Percentiles rank a stretch among this genome's conserved stretches.
These are phyloP conservation scores for Daucus carota DNA, from an alignment of 129 eudicot species.

Conservation along the genomic window DH1_v3.0 NC_030381.2:47595501-47596000, in stretches of 20 bases:
- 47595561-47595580: constrained; percentile 70
- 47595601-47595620: constrained; percentile 83
- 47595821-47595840: not conserved
- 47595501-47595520: constrained; percentile 77
- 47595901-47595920: constrained; percentile 93
- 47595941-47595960: constrained; percentile 83
- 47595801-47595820: not conserved
- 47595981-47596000: constrained; percentile 69
- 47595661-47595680: constrained; percentile 63
- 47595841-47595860: not conserved
- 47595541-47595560: constrained; percentile 67
- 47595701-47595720: constrained; percentile 3
- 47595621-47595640: constrained; percentile 77
- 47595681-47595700: constrained; percentile 75
- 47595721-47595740: not conserved
- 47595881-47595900: constrained; percentile 45
- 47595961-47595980: constrained; percentile 84
- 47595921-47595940: constrained; percentile 64
- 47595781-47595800: not conserved
- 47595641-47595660: constrained; percentile 68
- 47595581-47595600: constrained; percentile 70
- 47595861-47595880: not conserved
- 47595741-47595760: not conserved
- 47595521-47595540: constrained; percentile 81
- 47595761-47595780: not conserved